Base-by-base conservation (phyloP, 2,329 filamentous ascomycete species). In the Aspergillus hortae region DNA sequence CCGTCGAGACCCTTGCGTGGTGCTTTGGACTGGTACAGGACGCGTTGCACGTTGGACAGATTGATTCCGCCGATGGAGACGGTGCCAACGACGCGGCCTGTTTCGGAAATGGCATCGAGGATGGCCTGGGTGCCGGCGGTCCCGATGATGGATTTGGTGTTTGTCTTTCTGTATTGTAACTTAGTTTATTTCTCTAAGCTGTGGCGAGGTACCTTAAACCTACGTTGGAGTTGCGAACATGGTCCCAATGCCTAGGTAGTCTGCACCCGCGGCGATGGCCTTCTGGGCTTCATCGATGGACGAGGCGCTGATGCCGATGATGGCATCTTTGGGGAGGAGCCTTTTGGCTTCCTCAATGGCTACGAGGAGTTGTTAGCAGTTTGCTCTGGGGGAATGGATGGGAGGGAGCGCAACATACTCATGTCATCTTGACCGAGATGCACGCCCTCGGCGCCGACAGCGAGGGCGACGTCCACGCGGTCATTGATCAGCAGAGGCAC, bases 391-490 rank as follows among this genome's bases (percentile, higher is more conserved):
- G 21, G 12, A 36, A 40, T 17, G 27, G 15, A 43, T 19, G 48
- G 38, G n/a, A 35, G 43, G 44, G 23, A 33, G 19, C 36, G 33
- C 15, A 6, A 21, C 79, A 59, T 70, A 89, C 87, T 79, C 78
- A 96, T 86, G 70, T 97, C 92, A 80, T 96, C 92, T 75, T 97
- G 92, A 6, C 94, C 94, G 46, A 97, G 82, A 69, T 97, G 94
- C 7, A 96, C 90, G 43, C 94, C 94, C 74, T 96, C 92, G 52
- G 89, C 94, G 11, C 85, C 89, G 41, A 92, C 82, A 12, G 90
- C 91, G 15, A 90, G 79, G 7, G 91, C 92, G 23, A 97, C 89
- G 67, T 96, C 92, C 5, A 96, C 82, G 11, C 92, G 85, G 69
- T 97, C 94, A 67, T 97, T 97, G 76, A 97, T 91, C 49, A 97